A percentile compares a stretch with the other conserved stretches of the same genome.
phyloP scores from a whole-genome alignment of 495 filamentous ascomycete genomes.

The Hamigera avellanea region DNA sequence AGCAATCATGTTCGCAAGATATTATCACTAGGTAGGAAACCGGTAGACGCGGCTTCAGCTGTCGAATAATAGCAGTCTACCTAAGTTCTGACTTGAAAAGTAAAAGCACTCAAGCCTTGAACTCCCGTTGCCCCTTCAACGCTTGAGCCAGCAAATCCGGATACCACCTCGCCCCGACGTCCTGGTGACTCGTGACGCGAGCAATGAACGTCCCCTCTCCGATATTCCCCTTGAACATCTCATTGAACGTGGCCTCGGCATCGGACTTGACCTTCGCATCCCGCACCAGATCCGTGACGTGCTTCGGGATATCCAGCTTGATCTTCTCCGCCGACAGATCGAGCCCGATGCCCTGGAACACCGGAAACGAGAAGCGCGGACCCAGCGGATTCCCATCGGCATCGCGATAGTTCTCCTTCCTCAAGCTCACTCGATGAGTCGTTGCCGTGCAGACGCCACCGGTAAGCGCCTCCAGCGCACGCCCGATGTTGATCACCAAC shows the following conservation, averaged over 20 bases:
- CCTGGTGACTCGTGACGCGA: slow-evolving; percentile 76
- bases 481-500: slow-evolving; percentile 82
- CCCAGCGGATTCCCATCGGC: slow-evolving; percentile 29
- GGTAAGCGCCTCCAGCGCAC: slow-evolving; percentile 84
- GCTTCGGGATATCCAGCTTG: slow-evolving; percentile 56
- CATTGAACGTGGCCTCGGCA: slow-evolving; percentile 31
- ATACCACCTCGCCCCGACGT: slow-evolving; percentile 78
- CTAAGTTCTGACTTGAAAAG: too few species aligned
- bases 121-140: slow-evolving; percentile 17
- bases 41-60: too few species aligned
- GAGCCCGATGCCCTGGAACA: slow-evolving; percentile 84
- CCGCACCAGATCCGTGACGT: slow-evolving; percentile 37
- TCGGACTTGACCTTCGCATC: slow-evolving; percentile 31
- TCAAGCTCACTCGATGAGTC: slow-evolving; percentile 62
- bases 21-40: too few species aligned
- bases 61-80: too few species aligned
- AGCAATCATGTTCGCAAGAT: too few species aligned
- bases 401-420: slow-evolving; percentile 20
- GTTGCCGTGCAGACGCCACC: slow-evolving; percentile 78
- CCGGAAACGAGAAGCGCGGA: slow-evolving; percentile 72
- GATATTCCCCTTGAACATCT: slow-evolving; percentile 41
- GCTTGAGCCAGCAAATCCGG: slow-evolving; percentile 46
- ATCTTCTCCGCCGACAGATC: slow-evolving; percentile 70
- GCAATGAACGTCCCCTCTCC: slow-evolving; percentile 80
- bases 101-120: too few species aligned